Base-by-base conservation (phyloP, 2,329 filamentous ascomycete genomes). In the Xylaria arbuscula region DNA sequence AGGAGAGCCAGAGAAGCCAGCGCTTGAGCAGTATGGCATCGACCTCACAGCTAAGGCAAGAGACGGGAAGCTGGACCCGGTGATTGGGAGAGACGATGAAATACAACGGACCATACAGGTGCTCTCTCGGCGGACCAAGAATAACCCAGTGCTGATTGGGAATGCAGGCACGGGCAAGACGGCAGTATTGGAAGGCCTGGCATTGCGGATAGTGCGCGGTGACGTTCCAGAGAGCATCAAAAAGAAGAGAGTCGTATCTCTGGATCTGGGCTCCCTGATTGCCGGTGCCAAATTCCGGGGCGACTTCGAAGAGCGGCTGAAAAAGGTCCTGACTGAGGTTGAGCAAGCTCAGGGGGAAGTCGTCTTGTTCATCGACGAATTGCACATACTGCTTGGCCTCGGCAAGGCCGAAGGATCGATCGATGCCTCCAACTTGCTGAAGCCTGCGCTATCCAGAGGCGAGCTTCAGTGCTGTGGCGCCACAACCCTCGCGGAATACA, bases 181-280 rank as follows among this genome's bases (percentile, higher is more conserved):
- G 6, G 94, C 95, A 1, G 93, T 98, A 60, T 83, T 98, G 2
- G 95, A 98, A 81, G 95, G 95, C 1, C 84, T 98, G 47, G 94
- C 95, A 10, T 88, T 96, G 77, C 87, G 96, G 47, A 98, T 99
- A 72, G 92, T 98, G 1, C 88, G 90, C 72, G 95, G 95, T 1
- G 95, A 98, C 81, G 94, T 98, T 0, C 95, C 96, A 0, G 96
- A 98, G 80, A 97, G 93, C 73, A 92, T 99, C 79, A 97, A 97
- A 81, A 91, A 98, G 75, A 98, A 98, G 81, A 87, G 90, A 62
- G 95, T 99, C 28, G 89, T 98, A 64, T 89, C 91, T 7, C 81
- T 98, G 45, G 96, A 99, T 75, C 85, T 99, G 5, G 96, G 96
- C 1, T 93, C 93, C 42, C 87, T 99, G 17, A 98, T 99, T 75